Conservation (phyloP, 352 stramenopile species). For the Globisporangium cederbergense region DNA sequence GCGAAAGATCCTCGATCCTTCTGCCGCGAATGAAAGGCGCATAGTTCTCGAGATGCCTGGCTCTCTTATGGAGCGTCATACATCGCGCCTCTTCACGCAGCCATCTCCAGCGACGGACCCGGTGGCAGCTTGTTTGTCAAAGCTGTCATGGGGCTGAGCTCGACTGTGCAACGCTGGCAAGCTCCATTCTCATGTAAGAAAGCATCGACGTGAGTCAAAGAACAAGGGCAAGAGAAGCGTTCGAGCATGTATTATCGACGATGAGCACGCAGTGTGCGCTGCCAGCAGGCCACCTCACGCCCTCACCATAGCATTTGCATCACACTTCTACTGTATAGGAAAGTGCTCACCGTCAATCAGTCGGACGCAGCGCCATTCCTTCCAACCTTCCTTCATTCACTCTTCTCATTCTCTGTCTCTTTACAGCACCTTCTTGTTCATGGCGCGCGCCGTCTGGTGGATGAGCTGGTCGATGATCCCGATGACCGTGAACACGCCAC, state of each 20-base stretch:
- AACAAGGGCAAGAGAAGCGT: background rate
- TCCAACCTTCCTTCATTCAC: background rate
- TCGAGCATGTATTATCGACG: background rate
- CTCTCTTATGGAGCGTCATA: too few relatives aligned
- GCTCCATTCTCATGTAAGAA: too few relatives aligned
- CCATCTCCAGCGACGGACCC: too few relatives aligned
- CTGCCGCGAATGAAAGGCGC: background rate
- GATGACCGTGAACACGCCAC: constrained; percentile 95
- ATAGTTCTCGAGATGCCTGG: too few relatives aligned
- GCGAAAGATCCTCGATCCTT: background rate
- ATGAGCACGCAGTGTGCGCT: background rate
- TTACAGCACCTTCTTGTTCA: constrained; percentile 91
- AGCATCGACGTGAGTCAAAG: too few relatives aligned
- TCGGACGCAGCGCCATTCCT: background rate
- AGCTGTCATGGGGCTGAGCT: too few relatives aligned
- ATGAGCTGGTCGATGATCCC: constrained; percentile 91
- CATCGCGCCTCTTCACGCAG: too few relatives aligned
- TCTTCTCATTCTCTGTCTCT: background rate
- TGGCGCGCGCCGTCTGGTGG: constrained; percentile 76
- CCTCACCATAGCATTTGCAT: background rate
- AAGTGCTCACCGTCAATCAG: background rate
- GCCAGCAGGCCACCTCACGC: background rate
- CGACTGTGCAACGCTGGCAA: too few relatives aligned
- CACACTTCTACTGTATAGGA: background rate
- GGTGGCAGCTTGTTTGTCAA: too few relatives aligned